Evolutionary conservation across 2,329 filamentous ascomycete genomes (phyloP).

Genomic region (Calonectria fujianensis): DNA sequence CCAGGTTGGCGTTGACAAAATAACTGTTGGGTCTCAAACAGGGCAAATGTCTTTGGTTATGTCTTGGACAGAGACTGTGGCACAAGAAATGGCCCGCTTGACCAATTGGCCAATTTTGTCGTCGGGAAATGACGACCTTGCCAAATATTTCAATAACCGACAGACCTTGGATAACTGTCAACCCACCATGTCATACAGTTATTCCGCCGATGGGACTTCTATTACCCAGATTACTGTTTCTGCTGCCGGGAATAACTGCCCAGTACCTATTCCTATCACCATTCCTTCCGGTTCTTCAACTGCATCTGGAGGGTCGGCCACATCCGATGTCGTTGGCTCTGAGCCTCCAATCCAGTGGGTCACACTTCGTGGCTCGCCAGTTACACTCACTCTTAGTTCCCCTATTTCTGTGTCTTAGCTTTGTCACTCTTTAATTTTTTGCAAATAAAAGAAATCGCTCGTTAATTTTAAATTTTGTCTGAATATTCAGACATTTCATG

Average conservation of each 20-base stretch:
- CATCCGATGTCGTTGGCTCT: slow-evolving; percentile 15
- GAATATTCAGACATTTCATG: no score
- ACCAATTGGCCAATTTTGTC: slow-evolving; percentile 45
- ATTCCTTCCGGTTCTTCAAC: slow-evolving; percentile 16
- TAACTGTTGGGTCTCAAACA: slow-evolving; percentile 40
- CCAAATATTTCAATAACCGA: slow-evolving; percentile 43
- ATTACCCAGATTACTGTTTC: slow-evolving; percentile 35
- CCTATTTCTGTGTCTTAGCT: background rate
- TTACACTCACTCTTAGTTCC: slow-evolving; percentile 22
- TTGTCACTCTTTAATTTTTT: background rate
- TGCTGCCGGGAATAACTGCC: slow-evolving; percentile 34
- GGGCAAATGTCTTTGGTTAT: slow-evolving; percentile 44
- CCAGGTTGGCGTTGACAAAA: slow-evolving; percentile 17
- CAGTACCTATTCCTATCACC: slow-evolving; percentile 40
- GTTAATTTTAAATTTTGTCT: background rate
- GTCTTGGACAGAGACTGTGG: slow-evolving; percentile 45
- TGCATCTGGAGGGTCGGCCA: slow-evolving; percentile 20
- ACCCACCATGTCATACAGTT: slow-evolving; percentile 38
- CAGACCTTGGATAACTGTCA: slow-evolving; percentile 41
- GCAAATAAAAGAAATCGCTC: background rate
- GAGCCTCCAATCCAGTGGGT: slow-evolving; percentile 31
- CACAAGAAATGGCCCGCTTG: slow-evolving; percentile 42
- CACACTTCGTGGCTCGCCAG: slow-evolving; percentile 5
- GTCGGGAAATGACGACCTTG: slow-evolving; percentile 43
- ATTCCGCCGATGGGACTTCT: slow-evolving; percentile 26